Percentiles rank a stretch among this genome's conserved stretches.
Evolutionary conservation across 2,329 filamentous ascomycete species (phyloP).

Genomic region (Anthostomella pinea): DNA sequence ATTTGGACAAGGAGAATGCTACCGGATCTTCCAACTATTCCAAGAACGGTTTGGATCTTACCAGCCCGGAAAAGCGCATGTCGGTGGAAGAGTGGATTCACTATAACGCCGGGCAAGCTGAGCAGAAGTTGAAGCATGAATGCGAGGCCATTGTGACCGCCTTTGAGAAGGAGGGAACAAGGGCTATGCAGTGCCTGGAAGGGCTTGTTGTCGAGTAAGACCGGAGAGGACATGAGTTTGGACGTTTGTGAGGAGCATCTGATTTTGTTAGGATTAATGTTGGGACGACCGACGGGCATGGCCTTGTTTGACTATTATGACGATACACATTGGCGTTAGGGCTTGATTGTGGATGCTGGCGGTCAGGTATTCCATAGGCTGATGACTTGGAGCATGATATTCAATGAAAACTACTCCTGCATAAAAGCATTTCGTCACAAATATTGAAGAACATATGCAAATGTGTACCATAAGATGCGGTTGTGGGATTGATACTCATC

Average conservation of each 20-base stretch:
- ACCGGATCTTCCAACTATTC: slow-evolving; percentile 41
- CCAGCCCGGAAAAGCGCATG: slow-evolving; percentile 79
- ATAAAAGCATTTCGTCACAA: too few relatives aligned
- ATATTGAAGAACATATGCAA: too few relatives aligned
- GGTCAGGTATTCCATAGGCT: slow-evolving; percentile 3
- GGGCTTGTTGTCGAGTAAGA: slow-evolving; percentile 57
- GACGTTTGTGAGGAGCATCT: not conserved
- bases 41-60: slow-evolving; percentile 59
- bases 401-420: too few relatives aligned
- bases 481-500: too few relatives aligned
- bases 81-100: slow-evolving; percentile 91
- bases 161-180: slow-evolving; percentile 80
- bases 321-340: slow-evolving; percentile 4
- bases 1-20: slow-evolving; percentile 51
- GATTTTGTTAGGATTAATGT: not conserved
- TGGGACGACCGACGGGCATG: too few relatives aligned
- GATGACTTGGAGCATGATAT: slow-evolving; percentile 5
- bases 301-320: slow-evolving; percentile 7
- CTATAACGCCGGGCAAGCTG: slow-evolving; percentile 74
- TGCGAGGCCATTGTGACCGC: slow-evolving; percentile 78
- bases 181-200: slow-evolving; percentile 75
- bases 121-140: slow-evolving; percentile 73
- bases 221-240: not conserved
- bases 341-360: slow-evolving; percentile 2
- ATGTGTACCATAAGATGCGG: too few relatives aligned